A percentile compares a stretch with the other conserved stretches of the same genome.
phyloP scores from a whole-genome alignment of 805 yeast genomes.

The Kodamaea hsintzibuensis region DNA sequence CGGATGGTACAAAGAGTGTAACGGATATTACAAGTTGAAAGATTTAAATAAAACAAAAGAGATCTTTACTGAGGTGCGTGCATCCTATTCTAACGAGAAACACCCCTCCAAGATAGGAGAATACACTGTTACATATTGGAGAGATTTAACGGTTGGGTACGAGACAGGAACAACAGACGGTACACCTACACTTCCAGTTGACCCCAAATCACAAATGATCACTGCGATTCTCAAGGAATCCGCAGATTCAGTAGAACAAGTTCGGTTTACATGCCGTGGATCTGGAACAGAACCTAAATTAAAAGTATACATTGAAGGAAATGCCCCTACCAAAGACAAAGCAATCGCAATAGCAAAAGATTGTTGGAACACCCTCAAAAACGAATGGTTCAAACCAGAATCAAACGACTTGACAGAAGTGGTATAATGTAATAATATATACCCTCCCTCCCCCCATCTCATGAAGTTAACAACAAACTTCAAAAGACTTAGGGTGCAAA shows the following conservation, averaged over 20 bases:
- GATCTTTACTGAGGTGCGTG: constrained; percentile 57
- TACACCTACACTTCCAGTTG: constrained; percentile 68
- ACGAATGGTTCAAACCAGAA: constrained; percentile 72
- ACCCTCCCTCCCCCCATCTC: too few relatives aligned
- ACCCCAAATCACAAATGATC: constrained; percentile 81
- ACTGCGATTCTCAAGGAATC: constrained; percentile 51
- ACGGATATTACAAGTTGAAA: constrained; percentile 78
- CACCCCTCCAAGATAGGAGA: constrained; percentile 57
- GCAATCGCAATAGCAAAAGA: constrained; percentile 55
- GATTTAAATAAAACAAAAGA: constrained; percentile 50
- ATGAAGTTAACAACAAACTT: too few relatives aligned
- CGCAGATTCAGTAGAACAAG: constrained; percentile 28
- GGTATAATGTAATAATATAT: too few relatives aligned
- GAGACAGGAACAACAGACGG: constrained; percentile 66
- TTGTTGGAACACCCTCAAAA: constrained; percentile 64
- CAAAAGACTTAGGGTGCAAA: not conserved
- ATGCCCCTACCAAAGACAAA: constrained; percentile 41
- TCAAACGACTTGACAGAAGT: constrained; percentile 37
- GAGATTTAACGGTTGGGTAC: constrained; percentile 82
- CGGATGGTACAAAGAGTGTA: constrained; percentile 83
- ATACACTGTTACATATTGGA: constrained; percentile 62
- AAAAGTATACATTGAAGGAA: constrained; percentile 87
- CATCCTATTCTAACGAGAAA: constrained; percentile 17
- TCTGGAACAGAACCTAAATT: constrained; percentile 97
- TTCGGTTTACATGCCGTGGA: constrained; percentile 85